Evolutionary conservation across 768 basidiomycete species (phyloP).

Genomic region (Ramaria rubella): DNA sequence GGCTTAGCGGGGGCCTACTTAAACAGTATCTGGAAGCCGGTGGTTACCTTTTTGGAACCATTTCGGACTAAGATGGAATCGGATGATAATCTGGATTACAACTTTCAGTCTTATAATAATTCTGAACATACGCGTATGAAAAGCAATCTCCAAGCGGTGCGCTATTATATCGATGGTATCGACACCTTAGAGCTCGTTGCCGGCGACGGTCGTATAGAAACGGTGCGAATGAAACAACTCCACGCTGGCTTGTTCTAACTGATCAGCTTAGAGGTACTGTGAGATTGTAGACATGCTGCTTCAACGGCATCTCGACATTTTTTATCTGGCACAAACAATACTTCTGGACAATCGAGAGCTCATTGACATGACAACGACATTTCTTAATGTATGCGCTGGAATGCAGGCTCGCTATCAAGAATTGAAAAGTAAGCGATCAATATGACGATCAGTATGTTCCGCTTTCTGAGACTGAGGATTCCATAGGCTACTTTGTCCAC

Average conservation of each 20-base stretch:
- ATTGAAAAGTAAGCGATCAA: too few species aligned
- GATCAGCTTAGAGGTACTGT: too few species aligned
- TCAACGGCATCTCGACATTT: constrained; percentile 15
- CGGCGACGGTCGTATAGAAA: constrained; percentile 8
- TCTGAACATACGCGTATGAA: constrained; percentile 21
- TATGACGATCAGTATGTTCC: too few species aligned
- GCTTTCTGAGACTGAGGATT: too few species aligned
- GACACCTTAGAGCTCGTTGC: constrained; percentile 24
- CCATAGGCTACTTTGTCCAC: too few species aligned
- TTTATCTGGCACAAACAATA: too few species aligned
- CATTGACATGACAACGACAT: too few species aligned
- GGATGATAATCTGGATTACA: background rate
- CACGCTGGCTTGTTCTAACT: too few species aligned
- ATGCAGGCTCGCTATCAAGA: too few species aligned
- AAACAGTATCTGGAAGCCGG: background rate
- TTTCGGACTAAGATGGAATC: background rate
- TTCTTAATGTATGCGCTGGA: too few species aligned
- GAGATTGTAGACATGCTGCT: constrained; percentile 11
- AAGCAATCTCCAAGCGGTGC: constrained; percentile 18
- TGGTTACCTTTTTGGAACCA: background rate
- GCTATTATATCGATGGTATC: constrained; percentile 22
- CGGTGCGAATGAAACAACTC: too few species aligned
- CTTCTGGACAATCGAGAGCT: too few species aligned
- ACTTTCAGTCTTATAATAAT: constrained; percentile 13
- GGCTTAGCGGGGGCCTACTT: background rate